Evolutionary conservation across 495 filamentous ascomycete species (phyloP).

Genomic region (Penicillium riverlandense): DNA sequence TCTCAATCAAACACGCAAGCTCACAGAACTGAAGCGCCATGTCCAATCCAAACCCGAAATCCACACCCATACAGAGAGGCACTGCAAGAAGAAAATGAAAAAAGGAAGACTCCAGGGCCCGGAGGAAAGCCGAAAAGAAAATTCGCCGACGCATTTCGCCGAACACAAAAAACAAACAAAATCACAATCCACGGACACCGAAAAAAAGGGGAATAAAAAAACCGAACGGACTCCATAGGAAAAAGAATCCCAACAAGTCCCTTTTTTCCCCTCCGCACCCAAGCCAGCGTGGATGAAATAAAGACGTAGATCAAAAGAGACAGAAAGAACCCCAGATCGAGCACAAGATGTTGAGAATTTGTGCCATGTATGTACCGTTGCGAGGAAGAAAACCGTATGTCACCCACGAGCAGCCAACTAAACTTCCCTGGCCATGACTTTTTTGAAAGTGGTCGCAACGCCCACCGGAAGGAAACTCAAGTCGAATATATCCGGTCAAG

Average conservation of each 20-base stretch:
- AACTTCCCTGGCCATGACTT: no score
- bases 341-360: background rate
- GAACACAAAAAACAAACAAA: background rate
- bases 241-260: background rate
- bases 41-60: no score
- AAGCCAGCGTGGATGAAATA: background rate
- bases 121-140: background rate
- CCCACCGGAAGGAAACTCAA: conserved; percentile 10
- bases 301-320: background rate
- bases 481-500: conserved; percentile 2
- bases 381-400: background rate
- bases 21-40: no score
- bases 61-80: background rate
- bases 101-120: background rate
- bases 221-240: conserved; percentile 1
- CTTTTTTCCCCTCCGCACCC: background rate
- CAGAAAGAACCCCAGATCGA: background rate
- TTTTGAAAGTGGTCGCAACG: conserved; percentile 10
- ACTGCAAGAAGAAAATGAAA: background rate
- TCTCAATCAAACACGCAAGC: no score
- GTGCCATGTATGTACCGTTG: conserved; percentile 9
- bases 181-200: conserved; percentile 1
- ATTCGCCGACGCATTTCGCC: background rate
- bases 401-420: background rate
- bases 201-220: background rate